Conservation (phyloP, 1,284 basidiomycete genomes). For the Mycena citricolor region DNA sequence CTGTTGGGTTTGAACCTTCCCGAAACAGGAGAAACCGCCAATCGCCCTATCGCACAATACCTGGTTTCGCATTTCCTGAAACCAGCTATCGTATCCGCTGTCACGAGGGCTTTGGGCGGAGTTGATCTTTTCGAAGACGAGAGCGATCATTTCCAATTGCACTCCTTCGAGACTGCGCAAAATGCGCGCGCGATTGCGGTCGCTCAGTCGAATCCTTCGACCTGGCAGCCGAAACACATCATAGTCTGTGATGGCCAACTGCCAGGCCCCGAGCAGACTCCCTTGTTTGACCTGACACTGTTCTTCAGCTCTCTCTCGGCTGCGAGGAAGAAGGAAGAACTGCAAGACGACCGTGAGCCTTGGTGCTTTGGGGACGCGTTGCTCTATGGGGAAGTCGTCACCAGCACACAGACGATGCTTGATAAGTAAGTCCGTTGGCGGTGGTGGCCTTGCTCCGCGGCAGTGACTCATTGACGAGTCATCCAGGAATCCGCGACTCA, state of each 20-base stretch:
- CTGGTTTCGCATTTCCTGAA: slow-evolving; percentile 43
- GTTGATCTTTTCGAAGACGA: slow-evolving; percentile 50
- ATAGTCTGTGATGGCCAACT: slow-evolving; percentile 45
- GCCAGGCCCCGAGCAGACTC: slow-evolving; percentile 46
- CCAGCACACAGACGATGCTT: slow-evolving; percentile 94
- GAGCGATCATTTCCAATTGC: slow-evolving; percentile 71
- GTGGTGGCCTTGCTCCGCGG: background rate
- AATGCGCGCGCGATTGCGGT: slow-evolving; percentile 32
- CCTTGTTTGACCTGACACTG: slow-evolving; percentile 52
- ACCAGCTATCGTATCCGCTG: slow-evolving; percentile 35
- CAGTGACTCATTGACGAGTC: slow-evolving; percentile 1
- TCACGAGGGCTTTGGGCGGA: slow-evolving; percentile 38
- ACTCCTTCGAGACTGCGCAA: slow-evolving; percentile 38
- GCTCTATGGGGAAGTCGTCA: slow-evolving; percentile 87
- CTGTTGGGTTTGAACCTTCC: slow-evolving; percentile 46
- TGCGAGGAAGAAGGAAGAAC: slow-evolving; percentile 27
- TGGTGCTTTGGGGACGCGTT: slow-evolving; percentile 77
- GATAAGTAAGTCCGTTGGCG: slow-evolving; percentile 66
- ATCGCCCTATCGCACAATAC: slow-evolving; percentile 53
- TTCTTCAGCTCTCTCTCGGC: slow-evolving; percentile 48
- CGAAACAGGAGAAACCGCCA: slow-evolving; percentile 24
- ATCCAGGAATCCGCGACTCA: slow-evolving; percentile 74
- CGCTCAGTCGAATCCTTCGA: slow-evolving; percentile 29
- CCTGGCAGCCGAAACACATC: slow-evolving; percentile 51
- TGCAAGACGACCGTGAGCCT: slow-evolving; percentile 23